phyloP scores from a whole-genome alignment of 2,329 filamentous ascomycete genomes.

The Neocucurbitaria cava region DNA sequence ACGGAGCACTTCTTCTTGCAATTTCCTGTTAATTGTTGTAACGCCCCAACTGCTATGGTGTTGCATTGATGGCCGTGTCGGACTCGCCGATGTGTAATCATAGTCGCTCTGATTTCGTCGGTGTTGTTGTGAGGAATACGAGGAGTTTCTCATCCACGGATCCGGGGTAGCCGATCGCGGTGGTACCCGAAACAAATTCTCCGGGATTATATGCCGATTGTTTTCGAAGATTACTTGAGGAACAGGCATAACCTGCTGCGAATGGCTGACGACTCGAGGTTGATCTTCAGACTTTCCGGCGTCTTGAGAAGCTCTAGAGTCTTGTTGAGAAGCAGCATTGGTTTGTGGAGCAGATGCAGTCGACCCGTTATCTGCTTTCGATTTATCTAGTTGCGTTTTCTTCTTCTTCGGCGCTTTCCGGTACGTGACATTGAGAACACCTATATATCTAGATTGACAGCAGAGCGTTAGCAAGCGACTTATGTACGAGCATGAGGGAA shows the following conservation, averaged over 20 bases:
- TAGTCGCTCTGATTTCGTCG: conserved; percentile 46
- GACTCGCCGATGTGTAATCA: conserved; percentile 29
- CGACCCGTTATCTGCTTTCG: conserved; percentile 27
- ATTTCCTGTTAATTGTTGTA: conserved; percentile 84
- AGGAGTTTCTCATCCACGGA: conserved; percentile 40
- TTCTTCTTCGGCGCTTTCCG: conserved; percentile 76
- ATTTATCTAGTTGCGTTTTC: conserved; percentile 49
- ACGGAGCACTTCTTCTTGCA: conserved; percentile 90
- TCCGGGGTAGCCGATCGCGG: conserved; percentile 51
- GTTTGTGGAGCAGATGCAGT: conserved; percentile 22
- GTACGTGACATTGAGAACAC: conserved; percentile 94
- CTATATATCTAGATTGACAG: conserved; percentile 76
- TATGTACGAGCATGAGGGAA: conserved; percentile 1
- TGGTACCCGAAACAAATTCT: conserved; percentile 76
- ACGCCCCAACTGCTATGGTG: conserved; percentile 77
- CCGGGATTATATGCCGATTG: conserved; percentile 90
- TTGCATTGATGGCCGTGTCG: conserved; percentile 52
- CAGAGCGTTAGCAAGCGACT: conserved; percentile 40
- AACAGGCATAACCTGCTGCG: conserved; percentile 74
- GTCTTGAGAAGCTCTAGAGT: conserved; percentile 17
- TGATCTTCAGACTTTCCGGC: conserved; percentile 22
- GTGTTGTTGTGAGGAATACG: conserved; percentile 41
- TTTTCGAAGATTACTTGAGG: conserved; percentile 94
- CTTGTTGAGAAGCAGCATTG: conserved; percentile 23
- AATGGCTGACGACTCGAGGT: conserved; percentile 71